Evolutionary conservation across 169 alveolate species (phyloP).

Genomic region (Cryptosporidium bovis): DNA sequence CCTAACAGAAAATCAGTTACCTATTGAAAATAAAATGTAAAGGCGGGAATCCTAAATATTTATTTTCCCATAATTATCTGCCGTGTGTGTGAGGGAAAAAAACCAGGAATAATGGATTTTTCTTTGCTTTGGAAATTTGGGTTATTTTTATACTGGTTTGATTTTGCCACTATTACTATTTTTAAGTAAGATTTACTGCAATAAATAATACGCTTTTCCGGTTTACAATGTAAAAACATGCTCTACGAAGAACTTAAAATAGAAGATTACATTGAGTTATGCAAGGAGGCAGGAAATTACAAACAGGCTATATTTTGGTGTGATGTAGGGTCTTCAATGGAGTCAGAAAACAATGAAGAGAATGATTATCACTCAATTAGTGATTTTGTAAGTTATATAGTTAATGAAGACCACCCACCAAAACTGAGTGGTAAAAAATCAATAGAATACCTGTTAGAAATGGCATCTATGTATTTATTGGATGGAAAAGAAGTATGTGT

Average conservation of each 20-base stretch:
- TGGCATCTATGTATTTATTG: constrained; percentile 52
- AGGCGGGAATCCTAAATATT: too few species aligned
- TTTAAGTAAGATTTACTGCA: too few species aligned
- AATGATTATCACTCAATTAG: background rate
- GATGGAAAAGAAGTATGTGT: constrained; percentile 39
- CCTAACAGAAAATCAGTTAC: too few species aligned
- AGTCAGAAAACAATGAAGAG: background rate
- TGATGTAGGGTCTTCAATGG: constrained; percentile 37
- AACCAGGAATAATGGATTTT: too few species aligned
- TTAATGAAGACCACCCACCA: background rate
- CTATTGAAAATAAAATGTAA: too few species aligned
- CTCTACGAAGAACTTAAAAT: background rate
- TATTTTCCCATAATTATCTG: too few species aligned
- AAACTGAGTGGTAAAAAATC: constrained; percentile 16
- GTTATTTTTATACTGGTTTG: too few species aligned
- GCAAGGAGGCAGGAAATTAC: constrained; percentile 66
- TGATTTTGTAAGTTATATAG: background rate
- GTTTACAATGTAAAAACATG: too few species aligned
- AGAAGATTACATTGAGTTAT: constrained; percentile 43
- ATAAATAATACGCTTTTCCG: too few species aligned
- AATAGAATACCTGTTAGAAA: constrained; percentile 26
- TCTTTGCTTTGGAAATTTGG: too few species aligned
- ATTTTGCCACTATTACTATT: too few species aligned
- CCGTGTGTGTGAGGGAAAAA: too few species aligned
- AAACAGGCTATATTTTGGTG: constrained; percentile 65